Conservation (phyloP, 345 rosid species). For the Excoecaria cochinchinensis region DNA sequence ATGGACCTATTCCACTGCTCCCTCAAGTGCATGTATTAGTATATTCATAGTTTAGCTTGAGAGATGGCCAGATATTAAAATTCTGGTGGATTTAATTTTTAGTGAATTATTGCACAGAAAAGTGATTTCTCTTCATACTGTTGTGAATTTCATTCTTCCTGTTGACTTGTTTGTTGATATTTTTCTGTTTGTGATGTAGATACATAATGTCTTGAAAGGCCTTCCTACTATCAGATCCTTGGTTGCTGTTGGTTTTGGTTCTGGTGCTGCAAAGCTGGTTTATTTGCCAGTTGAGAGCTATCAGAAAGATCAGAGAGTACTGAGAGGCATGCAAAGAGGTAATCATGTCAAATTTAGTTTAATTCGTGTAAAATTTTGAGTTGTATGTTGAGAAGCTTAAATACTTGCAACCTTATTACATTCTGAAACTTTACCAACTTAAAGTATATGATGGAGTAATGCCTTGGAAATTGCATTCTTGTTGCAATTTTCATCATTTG, state of each 20-base stretch:
- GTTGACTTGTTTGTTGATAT: neutral
- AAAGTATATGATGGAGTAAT: too few species aligned
- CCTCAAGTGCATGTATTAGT: too few species aligned
- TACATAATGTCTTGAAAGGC: conserved; percentile 65
- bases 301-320: conserved; percentile 73
- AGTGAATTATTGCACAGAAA: conserved; percentile 4
- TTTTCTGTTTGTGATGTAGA: conserved; percentile 36
- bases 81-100: conserved; percentile 10
- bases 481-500: neutral
- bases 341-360: conserved; percentile 20
- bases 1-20: too few species aligned
- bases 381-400: neutral
- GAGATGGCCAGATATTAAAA: neutral
- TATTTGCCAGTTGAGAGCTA: conserved; percentile 85
- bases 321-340: conserved; percentile 97
- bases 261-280: conserved; percentile 79
- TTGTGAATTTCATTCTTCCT: neutral
- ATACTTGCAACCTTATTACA: neutral
- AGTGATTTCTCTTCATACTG: conserved; percentile 7
- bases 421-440: neutral
- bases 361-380: neutral
- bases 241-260: conserved; percentile 67
- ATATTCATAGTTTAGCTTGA: neutral
- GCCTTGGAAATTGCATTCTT: too few species aligned
- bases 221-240: conserved; percentile 78